These are phyloP conservation scores for Pythium biforme DNA, from an alignment of 352 stramenopile genomes.

Conservation along the genomic window DNA sequence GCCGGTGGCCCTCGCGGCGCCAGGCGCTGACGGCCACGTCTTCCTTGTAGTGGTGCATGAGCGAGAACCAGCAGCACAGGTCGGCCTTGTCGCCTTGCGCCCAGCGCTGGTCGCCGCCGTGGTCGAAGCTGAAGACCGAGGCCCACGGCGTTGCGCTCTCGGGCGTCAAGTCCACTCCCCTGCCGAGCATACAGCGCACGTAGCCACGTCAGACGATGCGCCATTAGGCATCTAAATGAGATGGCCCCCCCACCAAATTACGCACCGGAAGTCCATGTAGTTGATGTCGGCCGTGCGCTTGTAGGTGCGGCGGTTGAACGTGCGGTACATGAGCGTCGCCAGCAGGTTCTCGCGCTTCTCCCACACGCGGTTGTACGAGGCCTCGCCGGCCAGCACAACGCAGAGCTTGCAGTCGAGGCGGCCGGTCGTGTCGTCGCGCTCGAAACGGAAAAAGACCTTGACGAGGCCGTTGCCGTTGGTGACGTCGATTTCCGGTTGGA, in stretches of 20 bases:
- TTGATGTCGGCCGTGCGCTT: slow-evolving; percentile 89
- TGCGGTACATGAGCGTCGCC: slow-evolving; percentile 79
- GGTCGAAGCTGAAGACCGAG: slow-evolving; percentile 69
- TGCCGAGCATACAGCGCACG: slow-evolving; percentile 11
- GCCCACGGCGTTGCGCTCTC: slow-evolving; percentile 45
- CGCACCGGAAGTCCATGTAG: slow-evolving; percentile 82
- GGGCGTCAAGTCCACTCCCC: slow-evolving; percentile 61
- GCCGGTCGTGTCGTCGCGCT: slow-evolving; percentile 49
- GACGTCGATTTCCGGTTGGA: slow-evolving; percentile 83
- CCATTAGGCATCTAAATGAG: no score
- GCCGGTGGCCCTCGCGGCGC: slow-evolving; percentile 47
- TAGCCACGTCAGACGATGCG: not conserved
- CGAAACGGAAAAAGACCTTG: slow-evolving; percentile 83
- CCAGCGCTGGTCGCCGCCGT: slow-evolving; percentile 78
- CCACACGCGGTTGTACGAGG: slow-evolving; percentile 79
- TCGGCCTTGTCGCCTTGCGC: slow-evolving; percentile 82
- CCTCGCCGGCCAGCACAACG: slow-evolving; percentile 79
- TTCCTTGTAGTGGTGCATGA: slow-evolving; percentile 85
- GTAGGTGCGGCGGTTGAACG: slow-evolving; percentile 84
- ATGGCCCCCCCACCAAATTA: no score
- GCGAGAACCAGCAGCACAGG: slow-evolving; percentile 83
- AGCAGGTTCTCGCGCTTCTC: slow-evolving; percentile 73
- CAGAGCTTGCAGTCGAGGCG: slow-evolving; percentile 75
- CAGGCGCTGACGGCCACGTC: slow-evolving; percentile 55
- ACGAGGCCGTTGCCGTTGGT: slow-evolving; percentile 78